Percentiles rank a stretch among this genome's conserved stretches.
These are phyloP conservation scores for Blepharisma undulans DNA, from an alignment of 169 alveolate species.

Conservation along the genomic window DNA sequence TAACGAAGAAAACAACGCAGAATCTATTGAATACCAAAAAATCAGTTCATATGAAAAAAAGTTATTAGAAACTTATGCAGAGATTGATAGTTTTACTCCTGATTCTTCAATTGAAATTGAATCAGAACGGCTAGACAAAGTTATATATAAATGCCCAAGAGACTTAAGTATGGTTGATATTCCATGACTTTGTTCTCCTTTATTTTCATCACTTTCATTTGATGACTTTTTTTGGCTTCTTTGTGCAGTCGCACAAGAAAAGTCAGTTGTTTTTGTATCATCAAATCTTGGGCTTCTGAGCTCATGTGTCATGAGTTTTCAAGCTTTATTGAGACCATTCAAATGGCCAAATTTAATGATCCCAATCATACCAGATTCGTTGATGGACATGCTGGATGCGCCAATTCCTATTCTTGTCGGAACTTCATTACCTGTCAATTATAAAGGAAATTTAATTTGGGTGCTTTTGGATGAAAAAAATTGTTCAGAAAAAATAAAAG, in stretches of 20 bases:
- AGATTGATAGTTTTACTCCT: not conserved
- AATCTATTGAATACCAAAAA: not conserved
- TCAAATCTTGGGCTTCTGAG: not conserved
- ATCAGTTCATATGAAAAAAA: not conserved
- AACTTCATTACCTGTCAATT: not conserved
- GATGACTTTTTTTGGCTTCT: slow-evolving; percentile 7
- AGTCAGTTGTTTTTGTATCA: slow-evolving; percentile 15
- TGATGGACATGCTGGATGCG: slow-evolving; percentile 29
- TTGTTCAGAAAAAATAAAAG: not conserved
- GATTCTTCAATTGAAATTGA: not conserved
- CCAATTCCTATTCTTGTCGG: slow-evolving; percentile 37
- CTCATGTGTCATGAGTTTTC: not conserved
- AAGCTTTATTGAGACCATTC: slow-evolving; percentile 3
- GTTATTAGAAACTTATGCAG: not conserved
- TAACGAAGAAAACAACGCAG: not conserved
- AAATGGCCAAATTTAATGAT: slow-evolving; percentile 37
- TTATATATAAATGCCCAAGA: not conserved
- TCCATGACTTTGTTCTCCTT: slow-evolving; percentile 48
- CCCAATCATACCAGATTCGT: slow-evolving; percentile 27
- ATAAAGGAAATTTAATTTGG: not conserved
- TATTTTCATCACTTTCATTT: not conserved
- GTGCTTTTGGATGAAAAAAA: slow-evolving; percentile 3
- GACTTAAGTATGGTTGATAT: slow-evolving; percentile 20
- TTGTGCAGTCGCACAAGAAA: slow-evolving; percentile 23
- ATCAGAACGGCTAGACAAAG: not conserved